A percentile compares a stretch with the other conserved stretches of the same genome.
Conservation (phyloP, 805 yeast genomes). For the Starmerella sp. region DNA sequence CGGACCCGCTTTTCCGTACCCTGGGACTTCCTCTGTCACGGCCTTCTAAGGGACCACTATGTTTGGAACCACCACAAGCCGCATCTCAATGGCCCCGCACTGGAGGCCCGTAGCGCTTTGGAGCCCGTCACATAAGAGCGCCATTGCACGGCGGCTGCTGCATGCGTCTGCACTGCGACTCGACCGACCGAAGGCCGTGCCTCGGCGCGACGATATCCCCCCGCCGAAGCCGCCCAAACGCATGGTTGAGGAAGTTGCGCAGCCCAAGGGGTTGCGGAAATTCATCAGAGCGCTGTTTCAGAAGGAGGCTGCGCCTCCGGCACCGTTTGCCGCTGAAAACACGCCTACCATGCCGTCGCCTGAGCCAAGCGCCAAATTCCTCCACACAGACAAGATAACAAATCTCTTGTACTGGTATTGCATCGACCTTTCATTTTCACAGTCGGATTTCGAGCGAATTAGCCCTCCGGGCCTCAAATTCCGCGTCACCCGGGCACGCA, state of each 20-base stretch:
- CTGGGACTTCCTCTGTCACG: neutral
- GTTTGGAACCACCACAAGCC: neutral
- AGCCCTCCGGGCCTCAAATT: constrained; percentile 28
- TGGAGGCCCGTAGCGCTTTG: neutral
- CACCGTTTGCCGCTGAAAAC: neutral
- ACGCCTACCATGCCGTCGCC: neutral
- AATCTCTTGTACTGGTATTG: constrained; percentile 29
- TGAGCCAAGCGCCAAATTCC: constrained; percentile 11
- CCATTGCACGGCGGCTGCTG: neutral
- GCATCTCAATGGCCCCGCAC: neutral
- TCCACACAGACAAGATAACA: constrained; percentile 22
- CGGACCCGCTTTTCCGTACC: neutral
- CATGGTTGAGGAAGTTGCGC: constrained; percentile 16
- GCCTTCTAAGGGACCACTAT: neutral
- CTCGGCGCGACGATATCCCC: constrained; percentile 14
- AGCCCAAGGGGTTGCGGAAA: constrained; percentile 16
- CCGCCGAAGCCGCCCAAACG: constrained; percentile 15
- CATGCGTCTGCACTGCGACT: neutral
- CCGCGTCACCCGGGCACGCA: constrained; percentile 40
- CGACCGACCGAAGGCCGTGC: constrained; percentile 9
- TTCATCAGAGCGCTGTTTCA: constrained; percentile 13
- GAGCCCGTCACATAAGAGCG: neutral
- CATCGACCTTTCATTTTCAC: constrained; percentile 24
- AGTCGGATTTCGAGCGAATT: constrained; percentile 28
- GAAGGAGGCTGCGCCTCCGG: neutral